Conservation (phyloP, 2,329 filamentous ascomycete genomes). For the Coleophoma cylindrospora region DNA sequence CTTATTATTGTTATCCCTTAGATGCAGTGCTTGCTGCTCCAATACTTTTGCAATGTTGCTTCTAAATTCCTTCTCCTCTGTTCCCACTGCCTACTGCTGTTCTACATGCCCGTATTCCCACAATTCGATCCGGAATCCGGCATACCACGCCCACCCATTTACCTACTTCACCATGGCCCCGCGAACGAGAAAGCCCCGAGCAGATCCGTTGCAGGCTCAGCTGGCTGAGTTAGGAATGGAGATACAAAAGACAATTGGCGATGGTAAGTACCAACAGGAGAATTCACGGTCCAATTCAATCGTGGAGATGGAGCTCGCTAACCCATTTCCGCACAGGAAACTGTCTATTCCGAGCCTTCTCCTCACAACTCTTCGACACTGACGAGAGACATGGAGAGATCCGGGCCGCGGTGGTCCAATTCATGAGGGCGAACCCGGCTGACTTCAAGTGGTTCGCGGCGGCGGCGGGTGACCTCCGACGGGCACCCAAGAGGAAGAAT, state of each 20-base stretch:
- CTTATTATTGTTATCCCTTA: too few species aligned
- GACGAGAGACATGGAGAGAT: conserved; percentile 48
- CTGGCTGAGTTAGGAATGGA: conserved; percentile 53
- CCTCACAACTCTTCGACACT: conserved; percentile 61
- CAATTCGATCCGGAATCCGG: background rate
- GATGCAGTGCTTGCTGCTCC: too few species aligned
- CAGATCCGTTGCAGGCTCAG: conserved; percentile 27
- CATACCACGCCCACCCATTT: background rate
- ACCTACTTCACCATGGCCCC: background rate
- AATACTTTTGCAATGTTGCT: too few species aligned
- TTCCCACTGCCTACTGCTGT: conserved; percentile 1
- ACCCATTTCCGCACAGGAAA: conserved; percentile 44
- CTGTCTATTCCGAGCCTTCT: conserved; percentile 64
- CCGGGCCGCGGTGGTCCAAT: conserved; percentile 51
- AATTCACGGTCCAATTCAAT: conserved; percentile 4
- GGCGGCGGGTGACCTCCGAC: conserved; percentile 46
- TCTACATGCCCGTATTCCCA: too few species aligned
- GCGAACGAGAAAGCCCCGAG: conserved; percentile 4
- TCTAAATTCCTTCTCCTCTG: background rate
- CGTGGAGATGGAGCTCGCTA: conserved; percentile 9
- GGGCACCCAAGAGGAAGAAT: conserved; percentile 49
- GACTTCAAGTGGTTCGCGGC: conserved; percentile 63
- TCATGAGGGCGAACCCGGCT: conserved; percentile 54
- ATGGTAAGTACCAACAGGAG: conserved; percentile 45
- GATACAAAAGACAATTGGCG: conserved; percentile 52